Percentiles rank a stretch among this genome's conserved stretches.
Conservation (phyloP, 805 yeast species). For the Cephaloascus albidus region DNA sequence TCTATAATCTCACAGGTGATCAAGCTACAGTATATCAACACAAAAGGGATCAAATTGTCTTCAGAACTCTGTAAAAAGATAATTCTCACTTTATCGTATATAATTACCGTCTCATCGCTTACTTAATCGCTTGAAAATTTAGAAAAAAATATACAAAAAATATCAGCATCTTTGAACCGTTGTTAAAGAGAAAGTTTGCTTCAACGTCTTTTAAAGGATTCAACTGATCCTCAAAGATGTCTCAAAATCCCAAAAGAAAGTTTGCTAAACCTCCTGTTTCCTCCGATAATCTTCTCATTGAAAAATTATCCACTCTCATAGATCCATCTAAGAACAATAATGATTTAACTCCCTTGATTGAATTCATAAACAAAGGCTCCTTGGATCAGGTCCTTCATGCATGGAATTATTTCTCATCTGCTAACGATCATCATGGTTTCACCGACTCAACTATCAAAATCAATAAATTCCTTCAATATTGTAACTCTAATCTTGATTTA, state of each 20-base stretch:
- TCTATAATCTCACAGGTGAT: too few relatives aligned
- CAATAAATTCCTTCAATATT: constrained; percentile 19
- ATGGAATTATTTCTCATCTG: constrained; percentile 33
- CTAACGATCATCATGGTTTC: constrained; percentile 44
- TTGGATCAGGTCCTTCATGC: constrained; percentile 23
- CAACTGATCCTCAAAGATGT: too few relatives aligned
- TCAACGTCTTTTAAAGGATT: too few relatives aligned
- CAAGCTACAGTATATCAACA: too few relatives aligned
- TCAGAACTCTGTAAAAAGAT: too few relatives aligned
- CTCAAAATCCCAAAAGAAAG: not conserved
- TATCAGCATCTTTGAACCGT: too few relatives aligned
- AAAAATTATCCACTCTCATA: not conserved
- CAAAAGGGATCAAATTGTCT: too few relatives aligned
- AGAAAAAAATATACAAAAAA: too few relatives aligned
- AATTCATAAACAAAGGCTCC: constrained; percentile 17
- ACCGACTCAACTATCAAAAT: constrained; percentile 33
- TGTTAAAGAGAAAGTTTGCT: too few relatives aligned
- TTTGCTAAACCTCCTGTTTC: not conserved
- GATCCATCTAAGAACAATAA: not conserved
- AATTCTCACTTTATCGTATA: too few relatives aligned
- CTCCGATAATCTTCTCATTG: not conserved
- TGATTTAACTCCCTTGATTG: constrained; percentile 8
- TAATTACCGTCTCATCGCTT: too few relatives aligned
- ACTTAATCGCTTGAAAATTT: too few relatives aligned
- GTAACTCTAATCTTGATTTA: constrained; percentile 6